Evolutionary conservation across 768 basidiomycete genomes (phyloP).

Genomic region (Lentinula sp.): DNA sequence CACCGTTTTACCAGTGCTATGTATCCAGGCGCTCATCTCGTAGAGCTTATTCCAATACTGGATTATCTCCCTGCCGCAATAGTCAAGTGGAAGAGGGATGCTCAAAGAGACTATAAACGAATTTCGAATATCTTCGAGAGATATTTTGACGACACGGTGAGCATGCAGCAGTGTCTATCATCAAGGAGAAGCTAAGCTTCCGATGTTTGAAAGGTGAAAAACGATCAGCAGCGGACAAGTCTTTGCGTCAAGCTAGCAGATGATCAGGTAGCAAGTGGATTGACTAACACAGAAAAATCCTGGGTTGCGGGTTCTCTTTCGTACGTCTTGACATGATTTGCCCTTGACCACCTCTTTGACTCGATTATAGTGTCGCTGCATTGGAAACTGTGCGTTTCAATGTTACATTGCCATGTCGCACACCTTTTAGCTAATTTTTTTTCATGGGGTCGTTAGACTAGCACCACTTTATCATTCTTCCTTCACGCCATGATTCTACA

Average conservation of each 20-base stretch:
- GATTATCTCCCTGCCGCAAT: background rate
- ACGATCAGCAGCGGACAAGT: background rate
- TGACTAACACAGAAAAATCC: background rate
- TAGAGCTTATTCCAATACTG: background rate
- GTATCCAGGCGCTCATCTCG: constrained; percentile 2
- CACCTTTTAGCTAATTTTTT: background rate
- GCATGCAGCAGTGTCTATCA: background rate
- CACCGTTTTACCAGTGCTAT: background rate
- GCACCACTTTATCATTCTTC: background rate
- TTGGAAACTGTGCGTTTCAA: background rate
- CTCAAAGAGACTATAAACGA: background rate
- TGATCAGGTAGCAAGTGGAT: background rate
- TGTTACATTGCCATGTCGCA: background rate
- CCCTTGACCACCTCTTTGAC: background rate
- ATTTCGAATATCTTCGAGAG: background rate
- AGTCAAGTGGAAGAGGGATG: constrained; percentile 1
- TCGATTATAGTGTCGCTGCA: background rate
- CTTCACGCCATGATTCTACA: background rate
- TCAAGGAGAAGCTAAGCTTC: background rate
- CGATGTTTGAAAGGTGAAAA: background rate
- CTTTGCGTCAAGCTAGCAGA: background rate
- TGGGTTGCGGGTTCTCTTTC: background rate
- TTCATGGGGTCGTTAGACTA: background rate
- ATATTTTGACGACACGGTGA: background rate
- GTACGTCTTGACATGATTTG: background rate